A percentile compares a stretch with the other conserved stretches of the same genome.
phyloP scores from a whole-genome alignment of 169 alveolate species.

The Plasmodium cynomolgi region DNA sequence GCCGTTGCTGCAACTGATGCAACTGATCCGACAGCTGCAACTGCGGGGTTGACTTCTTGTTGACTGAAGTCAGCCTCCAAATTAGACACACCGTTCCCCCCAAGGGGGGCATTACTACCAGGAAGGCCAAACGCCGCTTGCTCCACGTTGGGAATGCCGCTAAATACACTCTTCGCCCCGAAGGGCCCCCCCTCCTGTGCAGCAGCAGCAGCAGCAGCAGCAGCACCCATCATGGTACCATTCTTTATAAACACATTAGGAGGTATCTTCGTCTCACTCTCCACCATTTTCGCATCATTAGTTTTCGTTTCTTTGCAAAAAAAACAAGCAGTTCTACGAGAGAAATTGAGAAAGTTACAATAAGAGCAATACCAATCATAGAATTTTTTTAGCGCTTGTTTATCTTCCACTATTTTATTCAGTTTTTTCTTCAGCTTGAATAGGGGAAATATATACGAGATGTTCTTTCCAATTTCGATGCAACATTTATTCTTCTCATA shows the following conservation, averaged over 20 bases:
- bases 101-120: not conserved
- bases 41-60: not conserved
- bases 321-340: slow-evolving; percentile 72
- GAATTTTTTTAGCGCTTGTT: slow-evolving; percentile 26
- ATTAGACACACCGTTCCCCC: not conserved
- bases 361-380: slow-evolving; percentile 84
- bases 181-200: not conserved
- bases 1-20: not conserved
- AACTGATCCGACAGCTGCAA: not conserved
- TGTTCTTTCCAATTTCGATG: not conserved
- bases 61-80: not conserved
- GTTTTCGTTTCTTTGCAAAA: slow-evolving; percentile 69
- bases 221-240: not conserved
- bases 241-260: slow-evolving; percentile 26
- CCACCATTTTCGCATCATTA: slow-evolving; percentile 51
- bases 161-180: not conserved
- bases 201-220: not conserved
- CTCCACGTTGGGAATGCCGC: not conserved
- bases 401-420: slow-evolving; percentile 5
- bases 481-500: slow-evolving; percentile 65
- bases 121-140: not conserved
- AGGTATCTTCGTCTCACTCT: not conserved
- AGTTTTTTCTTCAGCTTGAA: slow-evolving; percentile 33
- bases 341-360: slow-evolving; percentile 83
- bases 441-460: slow-evolving; percentile 63